These are phyloP conservation scores for Excoecaria agallocha DNA, from an alignment of 345 rosid genomes.

Conservation along the genomic window DNA sequence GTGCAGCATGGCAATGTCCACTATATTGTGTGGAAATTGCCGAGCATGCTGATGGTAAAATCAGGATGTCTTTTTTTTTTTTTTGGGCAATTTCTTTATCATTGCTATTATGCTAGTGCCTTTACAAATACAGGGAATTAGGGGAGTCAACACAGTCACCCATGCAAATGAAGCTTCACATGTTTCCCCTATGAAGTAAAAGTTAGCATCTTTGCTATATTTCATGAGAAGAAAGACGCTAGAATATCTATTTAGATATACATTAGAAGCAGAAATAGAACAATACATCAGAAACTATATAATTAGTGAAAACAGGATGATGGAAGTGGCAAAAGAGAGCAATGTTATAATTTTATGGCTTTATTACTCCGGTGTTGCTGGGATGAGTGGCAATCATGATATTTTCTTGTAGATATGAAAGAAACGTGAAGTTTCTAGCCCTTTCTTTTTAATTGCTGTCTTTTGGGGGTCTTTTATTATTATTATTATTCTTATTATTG, in stretches of 20 bases:
- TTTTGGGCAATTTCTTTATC: not conserved
- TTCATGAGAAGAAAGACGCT: not conserved
- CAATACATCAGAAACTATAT: too few relatives aligned
- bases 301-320: not conserved
- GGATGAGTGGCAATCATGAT: not conserved
- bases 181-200: not conserved
- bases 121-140: too few relatives aligned
- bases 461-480: not conserved
- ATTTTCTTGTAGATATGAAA: not conserved
- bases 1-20: not conserved
- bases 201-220: not conserved
- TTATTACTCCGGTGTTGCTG: not conserved
- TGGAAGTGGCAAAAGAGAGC: not conserved
- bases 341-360: not conserved
- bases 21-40: not conserved
- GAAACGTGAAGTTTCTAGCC: not conserved
- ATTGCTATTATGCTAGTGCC: not conserved
- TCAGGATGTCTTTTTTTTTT: not conserved
- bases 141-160: not conserved
- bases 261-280: not conserved
- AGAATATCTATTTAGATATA: not conserved
- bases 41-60: too few relatives aligned
- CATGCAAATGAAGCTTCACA: not conserved
- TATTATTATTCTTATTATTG: too few relatives aligned
- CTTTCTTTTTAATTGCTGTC: not conserved